Evolutionary conservation across 2,329 filamentous ascomycete species (phyloP).

Genomic region (Penicillium sp.): DNA sequence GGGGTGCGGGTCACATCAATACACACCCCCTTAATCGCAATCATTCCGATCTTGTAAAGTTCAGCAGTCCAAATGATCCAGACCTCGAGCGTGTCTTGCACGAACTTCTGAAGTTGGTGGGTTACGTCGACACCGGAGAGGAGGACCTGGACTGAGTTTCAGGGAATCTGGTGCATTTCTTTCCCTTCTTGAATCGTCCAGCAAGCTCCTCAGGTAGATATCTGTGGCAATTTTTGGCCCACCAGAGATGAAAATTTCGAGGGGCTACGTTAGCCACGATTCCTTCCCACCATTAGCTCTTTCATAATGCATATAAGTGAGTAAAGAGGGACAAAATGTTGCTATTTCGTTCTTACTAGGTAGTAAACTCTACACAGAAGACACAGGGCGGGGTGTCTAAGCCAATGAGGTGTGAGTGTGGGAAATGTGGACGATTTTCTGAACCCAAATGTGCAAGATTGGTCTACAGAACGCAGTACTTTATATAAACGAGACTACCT

Average conservation of each 20-base stretch:
- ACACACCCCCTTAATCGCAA: constrained; percentile 7
- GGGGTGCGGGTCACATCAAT: not conserved
- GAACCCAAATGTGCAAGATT: no score
- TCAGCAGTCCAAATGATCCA: constrained; percentile 12
- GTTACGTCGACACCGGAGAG: not conserved
- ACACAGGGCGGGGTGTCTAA: no score
- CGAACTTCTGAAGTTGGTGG: not conserved
- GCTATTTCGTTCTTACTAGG: not conserved
- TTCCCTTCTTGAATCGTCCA: not conserved
- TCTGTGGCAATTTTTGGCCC: not conserved
- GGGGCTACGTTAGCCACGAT: not conserved
- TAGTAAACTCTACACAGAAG: no score
- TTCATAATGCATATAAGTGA: not conserved
- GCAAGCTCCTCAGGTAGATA: no score
- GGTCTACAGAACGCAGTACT: no score
- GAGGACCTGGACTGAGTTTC: not conserved
- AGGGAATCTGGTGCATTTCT: not conserved
- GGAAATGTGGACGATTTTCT: no score
- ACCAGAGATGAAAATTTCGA: not conserved
- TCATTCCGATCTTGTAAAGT: constrained; percentile 9
- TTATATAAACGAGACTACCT: no score
- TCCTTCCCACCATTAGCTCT: not conserved
- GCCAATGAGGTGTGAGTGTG: no score
- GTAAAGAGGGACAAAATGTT: not conserved
- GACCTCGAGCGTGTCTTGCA: constrained; percentile 1